phyloP scores from a whole-genome alignment of 163 green algal species.

The Trebouxia gelatinosa region DNA sequence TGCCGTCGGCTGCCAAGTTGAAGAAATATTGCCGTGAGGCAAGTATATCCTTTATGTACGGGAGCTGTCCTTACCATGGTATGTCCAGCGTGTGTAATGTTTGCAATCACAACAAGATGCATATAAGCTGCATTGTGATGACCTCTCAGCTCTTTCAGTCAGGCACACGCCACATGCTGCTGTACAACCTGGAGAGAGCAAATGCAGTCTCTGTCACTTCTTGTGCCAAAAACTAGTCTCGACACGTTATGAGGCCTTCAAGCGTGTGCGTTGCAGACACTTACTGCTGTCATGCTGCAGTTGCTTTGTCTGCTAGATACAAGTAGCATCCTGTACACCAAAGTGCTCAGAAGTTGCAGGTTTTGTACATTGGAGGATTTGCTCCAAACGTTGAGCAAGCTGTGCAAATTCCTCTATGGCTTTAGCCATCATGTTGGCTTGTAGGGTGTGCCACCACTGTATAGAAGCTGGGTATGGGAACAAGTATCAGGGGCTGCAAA shows the following conservation, averaged over 20 bases:
- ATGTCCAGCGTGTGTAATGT: background rate
- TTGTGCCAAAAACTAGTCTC: too few relatives aligned
- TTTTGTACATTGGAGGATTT: background rate
- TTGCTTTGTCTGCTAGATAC: background rate
- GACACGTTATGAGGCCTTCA: too few relatives aligned
- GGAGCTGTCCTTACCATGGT: background rate
- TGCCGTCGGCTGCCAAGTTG: slow-evolving; percentile 43
- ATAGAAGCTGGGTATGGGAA: slow-evolving; percentile 75
- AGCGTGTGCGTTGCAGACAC: too few relatives aligned
- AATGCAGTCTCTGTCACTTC: too few relatives aligned
- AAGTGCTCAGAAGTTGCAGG: background rate
- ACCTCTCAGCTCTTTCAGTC: too few relatives aligned
- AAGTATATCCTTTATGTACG: background rate
- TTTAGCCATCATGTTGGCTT: background rate
- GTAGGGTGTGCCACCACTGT: slow-evolving; percentile 71
- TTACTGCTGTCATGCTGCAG: background rate
- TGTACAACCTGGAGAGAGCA: too few relatives aligned
- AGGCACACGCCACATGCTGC: too few relatives aligned
- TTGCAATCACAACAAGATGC: too few relatives aligned
- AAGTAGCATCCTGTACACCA: background rate
- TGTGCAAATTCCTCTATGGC: background rate
- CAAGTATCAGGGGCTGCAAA: slow-evolving; percentile 61
- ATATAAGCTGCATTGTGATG: background rate
- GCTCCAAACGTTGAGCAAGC: background rate
- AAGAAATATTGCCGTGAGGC: slow-evolving; percentile 62